A percentile compares a stretch with the other conserved stretches of the same genome.
Conservation (phyloP, 768 basidiomycete genomes). For the Termitomyces bulborhizus region DNA sequence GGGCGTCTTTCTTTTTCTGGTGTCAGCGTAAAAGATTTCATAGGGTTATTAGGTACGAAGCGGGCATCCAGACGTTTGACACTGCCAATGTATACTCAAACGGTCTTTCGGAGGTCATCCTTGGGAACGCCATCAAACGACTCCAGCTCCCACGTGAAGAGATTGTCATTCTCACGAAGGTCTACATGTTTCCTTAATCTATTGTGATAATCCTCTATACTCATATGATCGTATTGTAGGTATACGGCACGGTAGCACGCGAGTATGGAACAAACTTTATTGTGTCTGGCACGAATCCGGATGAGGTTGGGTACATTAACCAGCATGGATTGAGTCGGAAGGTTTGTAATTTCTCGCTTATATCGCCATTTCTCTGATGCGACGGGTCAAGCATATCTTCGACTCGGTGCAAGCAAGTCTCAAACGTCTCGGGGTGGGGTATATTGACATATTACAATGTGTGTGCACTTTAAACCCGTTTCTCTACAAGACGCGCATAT, state of each 20-base stretch:
- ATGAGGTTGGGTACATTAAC: slow-evolving; percentile 46
- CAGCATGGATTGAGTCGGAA: slow-evolving; percentile 36
- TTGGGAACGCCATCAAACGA: slow-evolving; percentile 68
- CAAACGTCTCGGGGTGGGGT: slow-evolving; percentile 66
- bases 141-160: slow-evolving; percentile 61
- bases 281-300: slow-evolving; percentile 17
- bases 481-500: neutral
- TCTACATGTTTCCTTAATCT: slow-evolving; percentile 9
- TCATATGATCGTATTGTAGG: slow-evolving; percentile 21
- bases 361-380: neutral
- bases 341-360: slow-evolving; percentile 2
- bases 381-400: slow-evolving; percentile 54
- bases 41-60: slow-evolving; percentile 37
- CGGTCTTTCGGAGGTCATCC: slow-evolving; percentile 56
- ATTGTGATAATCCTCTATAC: neutral
- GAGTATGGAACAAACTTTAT: slow-evolving; percentile 11
- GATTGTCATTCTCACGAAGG: slow-evolving; percentile 80
- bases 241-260: slow-evolving; percentile 26
- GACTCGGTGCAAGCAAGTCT: slow-evolving; percentile 56
- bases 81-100: slow-evolving; percentile 54
- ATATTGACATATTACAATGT: slow-evolving; percentile 73
- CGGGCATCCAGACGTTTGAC: slow-evolving; percentile 60
- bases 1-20: slow-evolving; percentile 7
- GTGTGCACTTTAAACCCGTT: slow-evolving; percentile 5
- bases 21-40: neutral